These are phyloP conservation scores for Aegilops umbellulata DNA, from an alignment of 176 grass and related monocot genomes.

Conservation along the genomic window DNA sequence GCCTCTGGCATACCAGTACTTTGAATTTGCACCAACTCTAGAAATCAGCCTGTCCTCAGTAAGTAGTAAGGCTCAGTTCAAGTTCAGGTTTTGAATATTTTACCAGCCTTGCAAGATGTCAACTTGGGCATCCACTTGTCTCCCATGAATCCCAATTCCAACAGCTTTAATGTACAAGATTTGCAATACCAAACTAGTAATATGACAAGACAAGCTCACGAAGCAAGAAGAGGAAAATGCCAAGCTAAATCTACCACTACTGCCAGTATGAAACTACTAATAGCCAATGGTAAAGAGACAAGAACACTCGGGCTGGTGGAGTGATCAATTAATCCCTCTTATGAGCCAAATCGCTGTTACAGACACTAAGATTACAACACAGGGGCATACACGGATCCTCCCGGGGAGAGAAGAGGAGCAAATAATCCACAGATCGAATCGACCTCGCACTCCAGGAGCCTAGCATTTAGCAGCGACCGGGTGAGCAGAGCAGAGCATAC, in stretches of 20 bases:
- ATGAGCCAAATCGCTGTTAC: slow-evolving; percentile 61
- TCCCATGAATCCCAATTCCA: slow-evolving; percentile 3
- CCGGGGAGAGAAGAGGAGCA: slow-evolving; percentile 17
- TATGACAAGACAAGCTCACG: slow-evolving; percentile 12
- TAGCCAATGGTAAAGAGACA: neutral
- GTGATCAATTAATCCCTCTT: slow-evolving; percentile 60
- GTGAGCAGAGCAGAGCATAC: slow-evolving; percentile 42
- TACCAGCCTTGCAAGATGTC: slow-evolving; percentile 28
- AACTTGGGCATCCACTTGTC: slow-evolving; percentile 33
- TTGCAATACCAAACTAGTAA: slow-evolving; percentile 16
- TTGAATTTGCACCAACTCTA: neutral
- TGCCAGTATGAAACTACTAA: neutral
- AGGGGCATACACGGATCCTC: slow-evolving; percentile 38
- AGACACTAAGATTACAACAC: slow-evolving; percentile 47
- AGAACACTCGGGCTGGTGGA: neutral
- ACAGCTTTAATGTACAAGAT: slow-evolving; percentile 34
- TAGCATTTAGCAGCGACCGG: slow-evolving; percentile 22
- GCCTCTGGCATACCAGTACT: neutral
- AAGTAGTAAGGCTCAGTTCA: neutral
- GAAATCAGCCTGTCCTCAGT: neutral
- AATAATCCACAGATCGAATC: slow-evolving; percentile 31
- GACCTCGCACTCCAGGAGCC: slow-evolving; percentile 21
- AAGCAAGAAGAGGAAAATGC: slow-evolving; percentile 19
- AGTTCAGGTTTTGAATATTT: neutral
- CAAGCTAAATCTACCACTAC: slow-evolving; percentile 7